Evolutionary conservation across 495 filamentous ascomycete species (phyloP), one percentile per base, ranked within the genome.

Genomic region (Podospora conica): DNA sequence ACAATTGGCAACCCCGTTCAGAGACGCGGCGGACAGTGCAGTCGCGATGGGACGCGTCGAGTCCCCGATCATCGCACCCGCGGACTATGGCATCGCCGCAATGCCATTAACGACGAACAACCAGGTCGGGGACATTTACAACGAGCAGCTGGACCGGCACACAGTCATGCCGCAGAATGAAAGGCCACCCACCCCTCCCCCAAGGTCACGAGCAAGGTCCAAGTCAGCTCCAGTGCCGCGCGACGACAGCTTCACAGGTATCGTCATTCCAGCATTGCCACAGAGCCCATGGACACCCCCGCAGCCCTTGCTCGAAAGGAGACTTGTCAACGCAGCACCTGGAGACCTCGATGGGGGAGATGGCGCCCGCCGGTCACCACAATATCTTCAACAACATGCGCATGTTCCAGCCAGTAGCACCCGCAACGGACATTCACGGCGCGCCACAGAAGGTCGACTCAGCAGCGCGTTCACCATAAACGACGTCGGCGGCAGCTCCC

Each of bases 1-100:
- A 15, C n/a, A 53, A 8, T 65, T 59, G 11, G n/a, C 27, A 40
- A 63, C 66, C 68, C 53, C 63, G 18, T 76, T 74, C 22, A 76
- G 72, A n/a, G 73, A 78, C 24, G 71, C 73, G 12, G 78, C 80
- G 5, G 80, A 82, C 58, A 79, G 75, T 67, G 80, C 78, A 22
- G 79, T 82, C 33, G 80, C 79, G 40, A 61, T 80, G 24, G 73
- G 65, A 53, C 66, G 66, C 59, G 77, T 77, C 48, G 68, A 74
- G 22, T 10, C 8, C 23, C 5, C 61, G 55, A 18, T 53, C 48
- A 18, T 15, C 53, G 9, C 4, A 54, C 66, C 71, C 3, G 63
- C 66, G 25, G 66, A 73, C 7, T 61, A 68, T 53, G 31, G 31
- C 20, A 18, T 12, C 5, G 3, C 53, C 64, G 9, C 67, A 18